These are phyloP conservation scores for Pestalotiopsis sp. DNA, from an alignment of 2,329 filamentous ascomycete species.

Conservation along the genomic window DNA sequence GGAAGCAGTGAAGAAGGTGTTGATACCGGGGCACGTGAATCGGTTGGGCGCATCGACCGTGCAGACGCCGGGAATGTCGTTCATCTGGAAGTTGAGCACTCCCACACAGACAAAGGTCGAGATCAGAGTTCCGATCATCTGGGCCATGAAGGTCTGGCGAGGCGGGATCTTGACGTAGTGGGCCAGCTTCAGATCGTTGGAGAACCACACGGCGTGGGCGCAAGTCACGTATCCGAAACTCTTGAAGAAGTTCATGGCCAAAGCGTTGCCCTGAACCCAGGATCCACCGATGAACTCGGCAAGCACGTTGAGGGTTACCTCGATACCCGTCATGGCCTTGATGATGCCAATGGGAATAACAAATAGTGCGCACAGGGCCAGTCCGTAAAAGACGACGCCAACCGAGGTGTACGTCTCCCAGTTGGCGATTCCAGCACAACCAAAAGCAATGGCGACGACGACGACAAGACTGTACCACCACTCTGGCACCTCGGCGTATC, in stretches of 20 bases:
- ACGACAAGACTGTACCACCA: conserved; percentile 53
- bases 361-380: conserved; percentile 52
- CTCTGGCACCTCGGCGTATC: conserved; percentile 51
- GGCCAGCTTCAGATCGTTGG: conserved; percentile 47
- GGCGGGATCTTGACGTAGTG: conserved; percentile 65
- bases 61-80: conserved; percentile 51
- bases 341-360: conserved; percentile 56
- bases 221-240: conserved; percentile 42
- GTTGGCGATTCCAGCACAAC: conserved; percentile 47
- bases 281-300: conserved; percentile 58
- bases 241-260: conserved; percentile 60
- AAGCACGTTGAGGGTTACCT: conserved; percentile 55
- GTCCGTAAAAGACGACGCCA: conserved; percentile 53
- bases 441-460: conserved; percentile 46
- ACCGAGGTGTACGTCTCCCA: conserved; percentile 55
- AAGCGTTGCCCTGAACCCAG: conserved; percentile 50
- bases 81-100: conserved; percentile 41
- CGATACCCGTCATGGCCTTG: conserved; percentile 55
- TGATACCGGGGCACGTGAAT: conserved; percentile 54
- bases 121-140: conserved; percentile 59
- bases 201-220: conserved; percentile 28
- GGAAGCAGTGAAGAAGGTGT: conserved; percentile 48
- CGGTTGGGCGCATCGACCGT: conserved; percentile 48
- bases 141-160: conserved; percentile 59
- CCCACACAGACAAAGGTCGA: conserved; percentile 54